A percentile compares a stretch with the other conserved stretches of the same genome.
These are phyloP conservation scores for Prunus armeniaca DNA, from an alignment of 306 rosid species.

Conservation along the genomic window DNA sequence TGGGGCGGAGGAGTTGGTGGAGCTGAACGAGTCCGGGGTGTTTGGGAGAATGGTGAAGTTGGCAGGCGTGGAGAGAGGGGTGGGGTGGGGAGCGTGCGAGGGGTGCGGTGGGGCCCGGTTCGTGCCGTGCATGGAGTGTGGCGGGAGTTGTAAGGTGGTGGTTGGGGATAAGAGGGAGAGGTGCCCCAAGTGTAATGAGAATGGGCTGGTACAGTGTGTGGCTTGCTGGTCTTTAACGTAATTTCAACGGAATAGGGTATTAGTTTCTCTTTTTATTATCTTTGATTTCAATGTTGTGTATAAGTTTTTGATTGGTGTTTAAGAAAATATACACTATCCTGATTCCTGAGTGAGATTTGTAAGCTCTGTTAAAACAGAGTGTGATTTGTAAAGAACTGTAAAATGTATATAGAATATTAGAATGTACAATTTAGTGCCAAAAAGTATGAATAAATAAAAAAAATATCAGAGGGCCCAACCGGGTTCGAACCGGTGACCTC, in stretches of 20 bases:
- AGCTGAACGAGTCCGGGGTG: conserved; percentile 63
- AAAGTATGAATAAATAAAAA: neutral
- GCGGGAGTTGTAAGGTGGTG: conserved; percentile 68
- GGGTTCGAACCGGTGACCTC: conserved; percentile 43
- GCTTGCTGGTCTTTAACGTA: conserved; percentile 34
- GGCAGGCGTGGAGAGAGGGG: conserved; percentile 67
- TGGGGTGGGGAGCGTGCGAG: conserved; percentile 52
- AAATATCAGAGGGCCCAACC: conserved; percentile 30
- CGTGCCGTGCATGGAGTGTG: conserved; percentile 82
- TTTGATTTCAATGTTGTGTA: neutral
- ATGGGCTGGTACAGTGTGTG: conserved; percentile 71
- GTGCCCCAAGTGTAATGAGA: conserved; percentile 70
- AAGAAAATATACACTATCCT: neutral
- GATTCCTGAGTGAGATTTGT: neutral
- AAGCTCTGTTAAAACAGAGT: neutral
- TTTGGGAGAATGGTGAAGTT: conserved; percentile 49
- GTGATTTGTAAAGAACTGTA: neutral
- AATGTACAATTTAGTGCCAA: neutral
- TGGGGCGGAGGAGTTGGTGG: conserved; percentile 56
- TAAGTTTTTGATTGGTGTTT: neutral
- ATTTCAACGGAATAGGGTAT: neutral
- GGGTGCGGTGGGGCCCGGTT: conserved; percentile 87
- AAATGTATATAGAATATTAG: neutral
- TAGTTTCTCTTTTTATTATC: neutral
- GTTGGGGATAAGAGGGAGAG: conserved; percentile 37